These are phyloP conservation scores for Kuraishia piskuri DNA, from an alignment of 805 yeast species.

Conservation along the genomic window DNA sequence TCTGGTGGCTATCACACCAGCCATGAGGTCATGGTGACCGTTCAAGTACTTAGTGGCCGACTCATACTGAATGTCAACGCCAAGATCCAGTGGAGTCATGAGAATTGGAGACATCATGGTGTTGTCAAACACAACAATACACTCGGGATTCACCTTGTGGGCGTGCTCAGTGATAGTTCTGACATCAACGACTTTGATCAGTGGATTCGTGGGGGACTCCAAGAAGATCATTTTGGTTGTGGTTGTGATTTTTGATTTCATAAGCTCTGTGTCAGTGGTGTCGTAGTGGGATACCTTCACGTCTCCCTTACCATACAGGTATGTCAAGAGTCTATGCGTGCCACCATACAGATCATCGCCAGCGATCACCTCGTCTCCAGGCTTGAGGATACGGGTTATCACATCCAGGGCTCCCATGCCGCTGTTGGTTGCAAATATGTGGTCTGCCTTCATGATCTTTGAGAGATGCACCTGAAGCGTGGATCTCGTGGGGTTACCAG, in stretches of 20 bases:
- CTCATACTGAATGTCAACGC: conserved; percentile 88
- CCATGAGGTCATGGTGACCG: conserved; percentile 97
- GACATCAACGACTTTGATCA: conserved; percentile 80
- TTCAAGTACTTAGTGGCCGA: conserved; percentile 88
- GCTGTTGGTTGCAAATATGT: conserved; percentile 74
- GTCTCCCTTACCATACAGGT: conserved; percentile 53
- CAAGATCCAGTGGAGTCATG: conserved; percentile 78
- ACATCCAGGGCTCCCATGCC: conserved; percentile 95
- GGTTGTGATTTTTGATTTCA: conserved; percentile 44
- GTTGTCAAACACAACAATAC: conserved; percentile 80
- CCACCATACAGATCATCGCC: conserved; percentile 97
- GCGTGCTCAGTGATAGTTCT: conserved; percentile 57
- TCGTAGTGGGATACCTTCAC: conserved; percentile 69
- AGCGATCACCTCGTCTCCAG: conserved; percentile 88
- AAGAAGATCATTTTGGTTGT: conserved; percentile 72
- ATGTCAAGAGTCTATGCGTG: conserved; percentile 76
- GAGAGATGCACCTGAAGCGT: conserved; percentile 71
- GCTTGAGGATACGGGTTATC: conserved; percentile 60
- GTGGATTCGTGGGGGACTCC: conserved; percentile 92
- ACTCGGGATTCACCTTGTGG: conserved; percentile 57
- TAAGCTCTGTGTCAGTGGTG: conserved; percentile 62
- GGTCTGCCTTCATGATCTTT: conserved; percentile 67
- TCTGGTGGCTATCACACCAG: conserved; percentile 78
- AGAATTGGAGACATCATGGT: conserved; percentile 94
- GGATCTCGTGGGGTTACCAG: conserved; percentile 91